Conservation (phyloP, 768 basidiomycete genomes). For the Lyophyllum semitale region DNA sequence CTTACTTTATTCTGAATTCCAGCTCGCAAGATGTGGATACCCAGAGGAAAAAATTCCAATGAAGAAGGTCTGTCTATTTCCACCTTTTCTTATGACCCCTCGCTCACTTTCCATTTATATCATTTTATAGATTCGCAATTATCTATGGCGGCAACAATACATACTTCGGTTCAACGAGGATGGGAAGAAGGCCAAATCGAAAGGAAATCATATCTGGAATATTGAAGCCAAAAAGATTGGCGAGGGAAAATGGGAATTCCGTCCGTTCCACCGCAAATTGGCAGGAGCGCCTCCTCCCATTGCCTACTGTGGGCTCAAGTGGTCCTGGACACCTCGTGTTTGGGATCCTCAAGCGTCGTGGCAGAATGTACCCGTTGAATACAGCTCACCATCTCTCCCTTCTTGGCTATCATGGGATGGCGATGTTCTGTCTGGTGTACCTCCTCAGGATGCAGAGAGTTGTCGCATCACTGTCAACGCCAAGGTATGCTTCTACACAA, state of each 20-base stretch:
- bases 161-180: conserved; percentile 99
- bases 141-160: conserved; percentile 92
- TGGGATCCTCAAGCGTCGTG: conserved; percentile 96
- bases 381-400: conserved; percentile 80
- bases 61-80: conserved; percentile 73
- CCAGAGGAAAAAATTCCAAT: conserved; percentile 94
- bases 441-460: conserved; percentile 73
- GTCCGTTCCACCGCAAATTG: conserved; percentile 85
- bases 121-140: conserved; percentile 74
- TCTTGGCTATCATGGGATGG: conserved; percentile 89
- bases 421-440: conserved; percentile 80
- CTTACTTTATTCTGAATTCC: conserved; percentile 6
- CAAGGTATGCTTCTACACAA: conserved; percentile 49
- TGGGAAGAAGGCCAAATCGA: conserved; percentile 98
- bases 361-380: conserved; percentile 75
- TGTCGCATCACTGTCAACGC: conserved; percentile 78
- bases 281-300: conserved; percentile 81
- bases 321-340: conserved; percentile 90
- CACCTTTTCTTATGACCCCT: conserved; percentile 1
- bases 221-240: conserved; percentile 87
- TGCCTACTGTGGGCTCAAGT: conserved; percentile 79
- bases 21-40: conserved; percentile 85
- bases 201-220: conserved; percentile 99
- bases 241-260: conserved; percentile 83
- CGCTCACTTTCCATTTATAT: conserved; percentile 4